Conservation (phyloP, 2,329 filamentous ascomycete species). For the Gaeumannomyces sp. region DNA sequence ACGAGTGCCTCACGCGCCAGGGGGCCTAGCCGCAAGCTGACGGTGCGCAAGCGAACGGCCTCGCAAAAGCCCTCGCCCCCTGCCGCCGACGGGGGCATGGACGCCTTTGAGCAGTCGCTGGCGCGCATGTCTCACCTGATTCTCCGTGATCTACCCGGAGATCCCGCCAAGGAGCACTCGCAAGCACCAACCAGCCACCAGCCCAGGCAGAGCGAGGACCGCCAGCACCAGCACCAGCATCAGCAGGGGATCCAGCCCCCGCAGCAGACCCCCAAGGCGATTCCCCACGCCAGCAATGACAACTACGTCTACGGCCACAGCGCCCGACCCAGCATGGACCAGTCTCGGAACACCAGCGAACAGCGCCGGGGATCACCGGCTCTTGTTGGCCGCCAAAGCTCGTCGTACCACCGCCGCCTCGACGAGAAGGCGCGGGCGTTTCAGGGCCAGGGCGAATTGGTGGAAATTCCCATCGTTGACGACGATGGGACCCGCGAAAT, state of each 20-base stretch:
- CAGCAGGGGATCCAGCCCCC: too few relatives aligned
- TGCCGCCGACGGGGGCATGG: background rate
- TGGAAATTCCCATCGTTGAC: constrained; percentile 8
- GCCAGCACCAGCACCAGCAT: background rate
- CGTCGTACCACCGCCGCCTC: constrained; percentile 2
- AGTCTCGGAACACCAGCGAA: background rate
- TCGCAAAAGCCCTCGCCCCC: background rate
- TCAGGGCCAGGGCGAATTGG: constrained; percentile 1
- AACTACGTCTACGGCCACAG: background rate
- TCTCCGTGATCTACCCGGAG: background rate
- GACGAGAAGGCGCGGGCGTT: constrained; percentile 4
- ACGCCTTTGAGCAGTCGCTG: constrained; percentile 3
- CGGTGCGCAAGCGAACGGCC: background rate
- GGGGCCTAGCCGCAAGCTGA: background rate
- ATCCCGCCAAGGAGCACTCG: background rate
- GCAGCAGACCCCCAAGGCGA: background rate
- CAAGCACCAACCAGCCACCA: constrained; percentile 1
- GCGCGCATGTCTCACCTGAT: constrained; percentile 1
- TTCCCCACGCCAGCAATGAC: background rate
- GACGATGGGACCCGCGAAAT: constrained; percentile 3
- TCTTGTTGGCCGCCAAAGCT: constrained; percentile 5
- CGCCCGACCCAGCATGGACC: constrained; percentile 4
- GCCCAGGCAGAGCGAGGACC: background rate
- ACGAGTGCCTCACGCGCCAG: background rate
- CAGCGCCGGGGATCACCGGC: background rate